Evolutionary conservation across 345 rosid species (phyloP), one percentile per base, ranked within the genome.

Genomic region (Lepidium aucheri): DNA sequence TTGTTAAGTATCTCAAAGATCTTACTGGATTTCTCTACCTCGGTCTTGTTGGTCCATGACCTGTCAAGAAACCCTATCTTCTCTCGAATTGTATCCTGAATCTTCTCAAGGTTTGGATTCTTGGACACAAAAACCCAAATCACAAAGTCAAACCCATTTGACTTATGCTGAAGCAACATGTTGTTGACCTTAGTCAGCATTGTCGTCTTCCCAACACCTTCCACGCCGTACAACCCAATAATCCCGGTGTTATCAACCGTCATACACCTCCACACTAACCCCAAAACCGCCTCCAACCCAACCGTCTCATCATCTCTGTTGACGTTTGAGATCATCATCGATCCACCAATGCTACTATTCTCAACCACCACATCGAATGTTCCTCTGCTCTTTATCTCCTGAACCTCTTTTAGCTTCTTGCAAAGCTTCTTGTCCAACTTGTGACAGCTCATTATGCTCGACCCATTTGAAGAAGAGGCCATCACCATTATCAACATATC

Each of bases 201-300:
- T 33, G 83, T 79, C 14, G 80, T 79, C 73, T 79, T 79, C 20
- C 82, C 82, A 39, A 75, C 75, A 13, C 79, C 76, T 45, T 57
- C 79, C 53, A 70, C 65, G 7, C 79, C 82, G 47, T 50, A 73
- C 16, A 79, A 35, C 5, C 80, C 83, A n/a, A 80, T 65, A 41
- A 67, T 45, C 9, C 76, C 74, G 1, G 74, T 69, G 42, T 63
- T 63, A 61, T 74, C 70, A 13, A 76, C 67, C n/a, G 58, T 51
- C 49, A 70, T 2, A 32, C 71, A 63, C 10, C 76, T 13, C 83
- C 80, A 80, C 10, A 63, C 72, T 20, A 69, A 15, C 13, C 74
- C 76, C 2, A 74, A 12, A 50, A 57, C 74, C 9, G 76, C 66
- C 15, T 80, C 78, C 28, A 73, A 42, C 0, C 80, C 83, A 43